These are phyloP conservation scores for Moricandia arvensis DNA, from an alignment of 345 rosid genomes.

Conservation along the genomic window DNA sequence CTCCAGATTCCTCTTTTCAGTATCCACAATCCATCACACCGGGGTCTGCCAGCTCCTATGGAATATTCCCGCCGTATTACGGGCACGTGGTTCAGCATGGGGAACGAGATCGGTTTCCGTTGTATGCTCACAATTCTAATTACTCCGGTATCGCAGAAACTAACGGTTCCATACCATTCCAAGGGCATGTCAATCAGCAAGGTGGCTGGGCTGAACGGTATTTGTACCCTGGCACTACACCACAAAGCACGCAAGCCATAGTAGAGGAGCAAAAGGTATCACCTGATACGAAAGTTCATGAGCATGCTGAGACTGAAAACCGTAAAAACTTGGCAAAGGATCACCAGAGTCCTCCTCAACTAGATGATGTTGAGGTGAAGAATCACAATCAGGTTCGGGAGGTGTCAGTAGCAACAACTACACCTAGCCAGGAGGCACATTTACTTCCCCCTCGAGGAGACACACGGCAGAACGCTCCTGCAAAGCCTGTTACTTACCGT, in stretches of 20 bases:
- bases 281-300: slow-evolving; percentile 43
- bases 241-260: slow-evolving; percentile 38
- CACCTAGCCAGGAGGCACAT: slow-evolving; percentile 39
- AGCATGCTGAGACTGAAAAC: slow-evolving; percentile 39
- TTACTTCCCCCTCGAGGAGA: slow-evolving; percentile 35
- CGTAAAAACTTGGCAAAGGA: slow-evolving; percentile 29
- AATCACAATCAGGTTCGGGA: slow-evolving; percentile 42
- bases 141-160: slow-evolving; percentile 42
- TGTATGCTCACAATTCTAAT: slow-evolving; percentile 43
- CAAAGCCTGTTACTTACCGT: slow-evolving; percentile 40
- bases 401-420: slow-evolving; percentile 36
- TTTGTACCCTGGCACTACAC: slow-evolving; percentile 38
- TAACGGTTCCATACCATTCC: slow-evolving; percentile 41
- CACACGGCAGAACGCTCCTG: slow-evolving; percentile 27
- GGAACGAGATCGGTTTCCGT: slow-evolving; percentile 41
- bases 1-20: slow-evolving; percentile 37
- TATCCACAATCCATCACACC: slow-evolving; percentile 47
- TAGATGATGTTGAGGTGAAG: slow-evolving; percentile 41
- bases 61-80: slow-evolving; percentile 48
- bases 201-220: slow-evolving; percentile 44
- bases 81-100: slow-evolving; percentile 46
- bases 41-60: slow-evolving; percentile 45
- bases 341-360: slow-evolving; percentile 37
- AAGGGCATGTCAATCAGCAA: slow-evolving; percentile 45
- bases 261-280: slow-evolving; percentile 41